Base-by-base conservation (phyloP, 805 yeast genomes). In the Clavispora fructus region DNA sequence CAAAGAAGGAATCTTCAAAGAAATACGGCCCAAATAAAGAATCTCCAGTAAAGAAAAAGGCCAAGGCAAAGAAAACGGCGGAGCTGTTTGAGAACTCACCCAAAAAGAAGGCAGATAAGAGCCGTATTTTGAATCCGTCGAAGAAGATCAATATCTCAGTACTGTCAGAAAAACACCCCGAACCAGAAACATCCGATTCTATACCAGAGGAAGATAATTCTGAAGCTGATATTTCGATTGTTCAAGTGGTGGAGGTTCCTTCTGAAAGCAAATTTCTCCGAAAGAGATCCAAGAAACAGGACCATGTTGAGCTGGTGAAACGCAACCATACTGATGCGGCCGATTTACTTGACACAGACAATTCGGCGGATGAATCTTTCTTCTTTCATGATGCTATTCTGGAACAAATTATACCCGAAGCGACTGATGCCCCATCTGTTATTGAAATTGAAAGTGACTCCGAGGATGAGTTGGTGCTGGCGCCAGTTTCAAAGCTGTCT, bases 201-300 rank as follows among this genome's bases (percentile, higher is more conserved):
- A 4, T 19, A 19, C 5, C 23, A 19, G 40, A 37, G 7, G 39
- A 37, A 25, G 7, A 8, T 13, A 31, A 27, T 26, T 39, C 41
- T 16, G 31, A 27, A 10, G 50, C 38, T 6, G 50, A 49, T 6
- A 27, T 49, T 23, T 32, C 41, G 13, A 41, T 49, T n/a, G 41
- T 49, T 8, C 31, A 31, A 25, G 47, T 43, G 19, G 35, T 27
- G 26, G 41, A 43, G 11, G 19, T 43, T n/a, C 45, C 52, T 29
- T 40, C 41, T 19, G 11, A 29, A 1, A 13, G 39, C 14, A 32
- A 39, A 26, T 41, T 33, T 19, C 38, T 46, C 27, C 42, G 43
- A 9, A 40, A 48, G 12, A 23, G 51, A 25, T 10, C 11, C 7
- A 26, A 37, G 29, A 37, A 23, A n/a, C 29, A 37, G 6, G 29